Conservation (phyloP, 2,329 filamentous ascomycete genomes). For the Trichoderma sp. region DNA sequence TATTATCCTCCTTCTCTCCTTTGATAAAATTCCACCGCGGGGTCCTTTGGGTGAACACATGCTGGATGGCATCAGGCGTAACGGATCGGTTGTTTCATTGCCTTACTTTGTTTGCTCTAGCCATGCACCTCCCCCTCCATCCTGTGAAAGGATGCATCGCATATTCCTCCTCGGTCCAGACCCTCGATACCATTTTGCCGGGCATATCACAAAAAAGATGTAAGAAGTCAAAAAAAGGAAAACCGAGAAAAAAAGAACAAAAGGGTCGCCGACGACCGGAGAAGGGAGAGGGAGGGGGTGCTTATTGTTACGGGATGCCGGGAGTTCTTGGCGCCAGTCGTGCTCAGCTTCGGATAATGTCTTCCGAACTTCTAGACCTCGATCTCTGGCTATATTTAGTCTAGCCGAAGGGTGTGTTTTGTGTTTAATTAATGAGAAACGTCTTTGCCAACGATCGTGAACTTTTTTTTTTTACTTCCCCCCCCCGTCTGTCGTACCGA, state of each 20-base stretch:
- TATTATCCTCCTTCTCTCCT: background rate
- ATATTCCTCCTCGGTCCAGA: background rate
- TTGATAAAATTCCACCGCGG: background rate
- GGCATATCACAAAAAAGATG: background rate
- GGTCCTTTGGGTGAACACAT: background rate
- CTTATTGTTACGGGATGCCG: background rate
- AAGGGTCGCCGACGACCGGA: background rate
- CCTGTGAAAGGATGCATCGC: background rate
- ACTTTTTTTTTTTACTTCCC: background rate
- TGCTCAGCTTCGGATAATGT: constrained; percentile 1
- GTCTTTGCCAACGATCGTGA: constrained; percentile 6
- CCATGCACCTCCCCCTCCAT: background rate
- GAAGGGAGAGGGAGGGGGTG: background rate
- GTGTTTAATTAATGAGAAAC: constrained; percentile 17
- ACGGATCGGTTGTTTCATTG: background rate
- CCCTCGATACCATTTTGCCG: background rate
- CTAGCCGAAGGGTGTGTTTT: background rate
- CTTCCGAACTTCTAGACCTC: constrained; percentile 15
- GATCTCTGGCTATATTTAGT: background rate
- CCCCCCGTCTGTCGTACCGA: background rate
- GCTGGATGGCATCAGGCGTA: background rate
- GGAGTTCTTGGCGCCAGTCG: background rate
- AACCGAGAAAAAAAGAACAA: background rate
- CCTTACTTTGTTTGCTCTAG: background rate
- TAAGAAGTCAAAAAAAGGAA: background rate